Base-by-base conservation (phyloP, 1,284 basidiomycete genomes). In the Bjerkandera adusta region DNA sequence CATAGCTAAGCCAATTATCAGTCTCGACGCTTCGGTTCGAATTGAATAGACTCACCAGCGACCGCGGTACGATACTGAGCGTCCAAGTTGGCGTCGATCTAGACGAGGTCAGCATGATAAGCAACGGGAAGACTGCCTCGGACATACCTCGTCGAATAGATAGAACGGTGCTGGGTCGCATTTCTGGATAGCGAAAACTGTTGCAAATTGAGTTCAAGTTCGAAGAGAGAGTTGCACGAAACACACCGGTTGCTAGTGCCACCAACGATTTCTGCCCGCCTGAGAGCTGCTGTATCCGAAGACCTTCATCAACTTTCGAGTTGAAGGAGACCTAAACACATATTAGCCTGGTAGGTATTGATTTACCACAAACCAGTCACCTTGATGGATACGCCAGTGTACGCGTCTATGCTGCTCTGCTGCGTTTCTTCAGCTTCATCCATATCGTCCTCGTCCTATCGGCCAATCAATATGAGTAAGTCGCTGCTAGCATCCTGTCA, bases 91-190 rank as follows among this genome's bases (percentile, higher is more conserved):
- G 96, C 96, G 60, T 99, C 96, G 61, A 98, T 98, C 85, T 88
- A 54, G 5, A 29, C 1, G 39, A 4, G 12, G 11, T 45, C 20
- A 49, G 36, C 13, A 45, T 32, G 21, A n/a, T 47, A 20, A 34
- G 38, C 35, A 42, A 21, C 35, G 13, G 13, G 13, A 43, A 10
- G 21, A 36, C 30, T 24, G 12, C 47, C 36, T 27, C 24, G 30
- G 30, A 43, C 66, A 29, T 56, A 85, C 86, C 76, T 99, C 97
- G 65, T 99, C 97, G 63, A 99, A 99, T n/a, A 99, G 77, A 68
- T 99, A 99, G 73, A 99, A 99, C 1, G 97, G 97, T 0, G 97
- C 97, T 1, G 97, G 97, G 62, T 99, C 97, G 66, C 95, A 98
- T 68, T 97, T 97, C 66, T 99, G 97, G 58, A 99, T 99, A 6